These are phyloP conservation scores for Penicillium sumatraense DNA, from an alignment of 2,329 filamentous ascomycete species.

Conservation along the genomic window DNA sequence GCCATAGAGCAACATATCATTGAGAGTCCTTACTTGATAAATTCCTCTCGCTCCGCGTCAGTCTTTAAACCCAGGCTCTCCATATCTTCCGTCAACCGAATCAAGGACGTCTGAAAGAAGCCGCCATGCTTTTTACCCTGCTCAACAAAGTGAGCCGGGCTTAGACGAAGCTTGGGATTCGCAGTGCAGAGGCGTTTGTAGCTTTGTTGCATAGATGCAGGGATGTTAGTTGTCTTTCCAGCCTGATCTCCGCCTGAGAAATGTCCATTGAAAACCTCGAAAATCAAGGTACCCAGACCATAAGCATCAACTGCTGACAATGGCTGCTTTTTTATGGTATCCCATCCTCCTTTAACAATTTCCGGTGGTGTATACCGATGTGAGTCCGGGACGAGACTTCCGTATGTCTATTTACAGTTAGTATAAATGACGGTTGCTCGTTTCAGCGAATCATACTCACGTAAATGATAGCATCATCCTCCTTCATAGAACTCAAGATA, in stretches of 20 bases:
- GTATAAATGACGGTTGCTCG: conserved; percentile 1
- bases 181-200: conserved; percentile 89
- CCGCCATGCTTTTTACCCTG: conserved; percentile 80
- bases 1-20: background rate
- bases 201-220: conserved; percentile 83
- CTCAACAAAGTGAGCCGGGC: conserved; percentile 83
- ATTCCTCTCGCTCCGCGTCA: conserved; percentile 80
- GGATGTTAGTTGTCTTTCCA: conserved; percentile 83
- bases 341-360: conserved; percentile 86
- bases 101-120: conserved; percentile 92
- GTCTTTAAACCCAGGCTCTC: conserved; percentile 90
- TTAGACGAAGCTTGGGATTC: conserved; percentile 87
- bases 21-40: conserved; percentile 67
- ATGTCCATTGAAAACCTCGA: conserved; percentile 88
- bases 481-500: conserved; percentile 90
- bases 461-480: conserved; percentile 92
- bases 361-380: conserved; percentile 86
- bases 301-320: conserved; percentile 85
- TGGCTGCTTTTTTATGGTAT: conserved; percentile 80
- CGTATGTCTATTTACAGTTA: conserved; percentile 68
- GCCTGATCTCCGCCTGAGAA: conserved; percentile 78
- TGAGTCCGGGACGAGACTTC: conserved; percentile 83
- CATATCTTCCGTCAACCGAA: conserved; percentile 88
- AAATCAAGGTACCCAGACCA: conserved; percentile 80
- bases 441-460: conserved; percentile 47